A percentile compares a stretch with the other conserved stretches of the same genome.
Evolutionary conservation across 371 early-diverging fungal genomes (phyloP).

Genomic region (Rhizomucor miehei): DNA sequence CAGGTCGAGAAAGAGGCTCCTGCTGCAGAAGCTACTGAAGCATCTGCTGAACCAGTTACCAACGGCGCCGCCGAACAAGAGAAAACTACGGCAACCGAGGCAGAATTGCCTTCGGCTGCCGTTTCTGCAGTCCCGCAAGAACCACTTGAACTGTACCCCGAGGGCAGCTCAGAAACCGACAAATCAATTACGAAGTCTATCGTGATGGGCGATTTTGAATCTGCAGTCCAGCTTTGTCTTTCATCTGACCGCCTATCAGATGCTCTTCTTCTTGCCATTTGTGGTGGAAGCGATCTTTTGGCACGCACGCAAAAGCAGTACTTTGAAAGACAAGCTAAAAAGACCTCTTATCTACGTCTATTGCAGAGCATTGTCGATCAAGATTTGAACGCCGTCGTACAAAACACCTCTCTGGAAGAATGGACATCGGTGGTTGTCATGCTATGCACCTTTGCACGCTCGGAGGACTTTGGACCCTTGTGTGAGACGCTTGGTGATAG

Average conservation of each 20-base stretch:
- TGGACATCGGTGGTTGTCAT: slow-evolving; percentile 92
- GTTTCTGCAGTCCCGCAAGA: slow-evolving; percentile 14
- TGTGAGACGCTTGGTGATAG: slow-evolving; percentile 73
- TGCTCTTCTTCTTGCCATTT: slow-evolving; percentile 87
- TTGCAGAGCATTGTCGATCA: slow-evolving; percentile 78
- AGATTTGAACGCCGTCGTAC: slow-evolving; percentile 80
- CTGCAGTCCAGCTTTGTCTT: slow-evolving; percentile 86
- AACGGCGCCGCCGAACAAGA: slow-evolving; percentile 28
- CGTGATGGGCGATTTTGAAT: slow-evolving; percentile 87
- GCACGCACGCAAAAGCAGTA: slow-evolving; percentile 81
- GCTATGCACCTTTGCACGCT: slow-evolving; percentile 87
- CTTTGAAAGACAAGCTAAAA: slow-evolving; percentile 62
- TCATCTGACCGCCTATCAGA: slow-evolving; percentile 82
- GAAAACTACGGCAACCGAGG: slow-evolving; percentile 7
- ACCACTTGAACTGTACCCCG: slow-evolving; percentile 62
- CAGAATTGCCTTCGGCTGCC: slow-evolving; percentile 12
- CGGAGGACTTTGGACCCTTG: slow-evolving; percentile 69
- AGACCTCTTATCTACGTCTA: slow-evolving; percentile 75
- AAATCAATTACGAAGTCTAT: slow-evolving; percentile 79
- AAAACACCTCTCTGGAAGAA: slow-evolving; percentile 71
- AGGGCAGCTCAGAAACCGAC: slow-evolving; percentile 65
- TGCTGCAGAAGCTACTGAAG: slow-evolving; percentile 6
- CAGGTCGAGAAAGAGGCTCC: slow-evolving; percentile 5
- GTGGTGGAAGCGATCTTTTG: slow-evolving; percentile 84
- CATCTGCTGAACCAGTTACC: slow-evolving; percentile 10